Evolutionary conservation across 1,139 yeast genomes (phyloP), one percentile per base, ranked within the genome.

Genomic region (Kurtzmaniella quercitrusa): DNA sequence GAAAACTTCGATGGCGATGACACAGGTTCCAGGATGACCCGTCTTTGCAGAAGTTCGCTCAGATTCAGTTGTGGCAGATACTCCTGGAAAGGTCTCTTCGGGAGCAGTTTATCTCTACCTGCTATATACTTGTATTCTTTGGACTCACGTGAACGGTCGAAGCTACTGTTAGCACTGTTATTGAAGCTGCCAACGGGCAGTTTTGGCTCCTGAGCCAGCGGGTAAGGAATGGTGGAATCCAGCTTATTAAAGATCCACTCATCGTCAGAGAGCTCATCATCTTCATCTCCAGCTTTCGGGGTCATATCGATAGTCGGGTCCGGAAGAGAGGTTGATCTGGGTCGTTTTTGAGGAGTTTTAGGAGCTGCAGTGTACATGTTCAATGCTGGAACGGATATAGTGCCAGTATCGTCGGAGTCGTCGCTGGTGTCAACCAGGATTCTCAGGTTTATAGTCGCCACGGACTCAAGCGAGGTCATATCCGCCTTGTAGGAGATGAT

Each of bases 381-480:
- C 15, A 29, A 37, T 15, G 18, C 36, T 5, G 9, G 3, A n/a
- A 17, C 38, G 15, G 25, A 17, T 3, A 16, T 31, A 14, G 23
- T 7, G 12, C 23, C 23, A 21, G 23, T 21, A 34, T 31, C 31
- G 15, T 39, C 34, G 39, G 18, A 15, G 18, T 34, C 16, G 39
- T 43, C 21, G 34, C 38, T 19, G 41, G 34, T 18, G 12, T 3
- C 15, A 9, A 14, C 27, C 11, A 19, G 16, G 25, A 42, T 21
- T 4, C 23, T 29, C 21, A 40, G 45, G 5, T 44, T 37, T 10
- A 43, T 40, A 1, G 45, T 40, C 18, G 45, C 45, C 14, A 43
- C 45, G 6, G 45, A 43, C 18, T 43, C 45, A 21, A 43, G 33
- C 3, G 45, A 43, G 37, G 47, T 34, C 43, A 46, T 31, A 31